phyloP scores from a whole-genome alignment of 352 stramenopile species.

The Phytophthora foliorum region DNA sequence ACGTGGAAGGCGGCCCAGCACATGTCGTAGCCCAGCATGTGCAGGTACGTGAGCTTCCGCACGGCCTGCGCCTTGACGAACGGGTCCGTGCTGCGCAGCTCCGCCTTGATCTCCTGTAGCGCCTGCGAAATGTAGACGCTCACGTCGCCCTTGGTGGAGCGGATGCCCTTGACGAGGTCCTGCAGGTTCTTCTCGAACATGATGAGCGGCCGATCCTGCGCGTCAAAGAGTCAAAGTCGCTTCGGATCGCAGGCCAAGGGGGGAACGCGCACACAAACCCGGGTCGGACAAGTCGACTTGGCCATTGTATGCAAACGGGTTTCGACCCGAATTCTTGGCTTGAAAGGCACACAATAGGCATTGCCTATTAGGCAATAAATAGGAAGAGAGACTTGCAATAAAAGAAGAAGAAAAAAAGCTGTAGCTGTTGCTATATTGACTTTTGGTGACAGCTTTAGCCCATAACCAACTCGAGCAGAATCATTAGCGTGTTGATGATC shows the following conservation, averaged over 20 bases:
- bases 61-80: conserved; percentile 98
- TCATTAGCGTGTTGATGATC: conserved; percentile 85
- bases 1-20: conserved; percentile 98
- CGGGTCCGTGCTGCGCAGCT: conserved; percentile 97
- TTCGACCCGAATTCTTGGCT: conserved; percentile 35
- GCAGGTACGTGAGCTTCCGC: conserved; percentile 97
- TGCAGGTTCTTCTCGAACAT: conserved; percentile 99
- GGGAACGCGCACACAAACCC: conserved; percentile 32
- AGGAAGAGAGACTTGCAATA: background rate
- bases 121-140: conserved; percentile 97
- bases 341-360: no score
- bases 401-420: background rate
- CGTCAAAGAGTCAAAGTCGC: conserved; percentile 34
- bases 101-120: conserved; percentile 98
- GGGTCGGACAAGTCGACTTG: conserved; percentile 13
- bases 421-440: conserved; percentile 18
- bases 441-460: conserved; percentile 42
- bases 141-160: conserved; percentile 96
- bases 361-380: no score
- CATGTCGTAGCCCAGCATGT: conserved; percentile 99
- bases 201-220: no score
- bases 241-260: conserved; percentile 24
- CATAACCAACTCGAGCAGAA: conserved; percentile 83
- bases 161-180: conserved; percentile 99
- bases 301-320: conserved; percentile 32